Evolutionary conservation across 129 eudicot species (phyloP), one percentile per base, ranked within the genome.

Genomic region (Glebionis coronaria): DNA sequence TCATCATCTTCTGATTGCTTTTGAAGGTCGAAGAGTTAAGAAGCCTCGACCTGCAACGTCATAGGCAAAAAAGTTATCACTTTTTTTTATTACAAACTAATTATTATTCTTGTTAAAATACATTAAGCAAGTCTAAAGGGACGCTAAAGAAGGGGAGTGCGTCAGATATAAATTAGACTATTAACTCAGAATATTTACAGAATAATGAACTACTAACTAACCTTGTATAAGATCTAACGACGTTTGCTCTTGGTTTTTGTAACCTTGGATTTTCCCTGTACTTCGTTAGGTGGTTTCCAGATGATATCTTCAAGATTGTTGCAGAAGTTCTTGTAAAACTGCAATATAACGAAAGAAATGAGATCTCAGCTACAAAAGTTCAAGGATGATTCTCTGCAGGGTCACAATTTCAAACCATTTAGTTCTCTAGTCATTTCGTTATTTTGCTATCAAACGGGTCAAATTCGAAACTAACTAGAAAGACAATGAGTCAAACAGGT

Each of bases 231-330:
- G 51, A 65, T 67, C 79, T 76, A 89, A 19, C 95, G 85, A 61
- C 67, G 71, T 71, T 81, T 88, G 80, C 85, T 82, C 84, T 84
- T 88, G 12, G 80, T 67, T 79, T 82, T 88, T 9, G 78, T 70
- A 54, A 67, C 61, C 72, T 85, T 82, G 73, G 96, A 76, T 80
- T 82, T 85, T 64, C 84, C 71, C 3, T 62, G 68, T 31, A 83
- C 71, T 57, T 88, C 95, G 40, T 56, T 77, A 61, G 96, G 81
- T 52, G 98, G 98, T 76, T 75, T 85, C 98, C 98, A 92, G 58
- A 92, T 88, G 67, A 92, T 88, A 55, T 92, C 98, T 14, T 92
- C 98, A 21, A 92, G 98, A 73, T 92, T 92, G 84, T 72, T 76
- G 63, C 91, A 92, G 69, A 92, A 92, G 76, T 78, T 84, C 74